A percentile compares a stretch with the other conserved stretches of the same genome.
phyloP scores from a whole-genome alignment of 73 alveolate genomes.

The Tetrahymena malaccensis region DNA sequence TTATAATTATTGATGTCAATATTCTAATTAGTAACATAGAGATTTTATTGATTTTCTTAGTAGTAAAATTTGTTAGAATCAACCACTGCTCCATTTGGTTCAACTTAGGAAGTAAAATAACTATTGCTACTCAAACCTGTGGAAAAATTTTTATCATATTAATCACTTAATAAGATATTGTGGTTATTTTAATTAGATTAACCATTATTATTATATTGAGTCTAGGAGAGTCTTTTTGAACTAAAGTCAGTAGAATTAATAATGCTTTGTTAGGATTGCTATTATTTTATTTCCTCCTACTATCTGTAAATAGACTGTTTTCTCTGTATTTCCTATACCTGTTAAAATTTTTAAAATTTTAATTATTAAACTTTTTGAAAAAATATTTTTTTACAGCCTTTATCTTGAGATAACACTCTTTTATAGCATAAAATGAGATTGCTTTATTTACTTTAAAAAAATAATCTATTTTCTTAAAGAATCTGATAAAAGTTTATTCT shows the following conservation, averaged over 20 bases:
- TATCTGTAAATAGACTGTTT: no score
- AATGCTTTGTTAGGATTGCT: background rate
- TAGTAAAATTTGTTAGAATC: background rate
- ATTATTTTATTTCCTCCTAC: background rate
- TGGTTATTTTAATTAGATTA: background rate
- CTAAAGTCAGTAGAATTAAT: background rate
- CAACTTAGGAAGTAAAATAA: background rate
- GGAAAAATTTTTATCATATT: background rate
- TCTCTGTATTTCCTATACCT: background rate
- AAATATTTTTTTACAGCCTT: background rate
- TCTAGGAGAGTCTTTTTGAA: background rate
- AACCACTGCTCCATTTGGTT: background rate
- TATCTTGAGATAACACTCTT: background rate
- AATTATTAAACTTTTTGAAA: background rate
- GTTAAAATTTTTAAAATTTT: background rate
- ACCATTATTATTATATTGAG: background rate
- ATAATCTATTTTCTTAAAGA: background rate
- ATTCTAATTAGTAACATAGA: background rate
- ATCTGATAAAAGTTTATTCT: background rate
- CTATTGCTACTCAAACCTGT: background rate
- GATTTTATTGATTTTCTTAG: background rate
- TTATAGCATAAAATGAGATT: background rate
- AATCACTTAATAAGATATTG: background rate
- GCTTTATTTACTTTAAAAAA: background rate
- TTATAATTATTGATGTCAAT: background rate